Base-by-base conservation (phyloP, 202 grass and related monocot species). In the Setaria viridis region DNA sequence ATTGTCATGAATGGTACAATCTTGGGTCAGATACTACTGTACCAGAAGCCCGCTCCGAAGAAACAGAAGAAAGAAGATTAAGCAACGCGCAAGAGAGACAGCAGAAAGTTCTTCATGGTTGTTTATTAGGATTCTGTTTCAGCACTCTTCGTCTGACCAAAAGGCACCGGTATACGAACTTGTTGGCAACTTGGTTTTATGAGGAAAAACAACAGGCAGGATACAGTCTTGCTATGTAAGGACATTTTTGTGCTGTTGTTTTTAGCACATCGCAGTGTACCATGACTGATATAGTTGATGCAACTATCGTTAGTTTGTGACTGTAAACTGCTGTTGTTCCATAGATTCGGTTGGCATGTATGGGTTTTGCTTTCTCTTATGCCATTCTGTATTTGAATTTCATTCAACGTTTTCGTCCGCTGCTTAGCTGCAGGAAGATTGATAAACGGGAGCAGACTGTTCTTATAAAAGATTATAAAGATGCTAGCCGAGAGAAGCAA, bases 11-110 rank as follows among this genome's bases (percentile, higher is more conserved):
- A 99, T 50, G 97, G 97, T 11, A 99, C 97, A 7, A 62, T 99
- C 59, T 77, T 96, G 69, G 80, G 87, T 78, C 94, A 96, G 82
- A 99, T 99, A 88, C 19, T 93, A 6, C 12, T 88, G 35, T 99
- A 99, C 87, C 86, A 88, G 76, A 94, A 94, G 55, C 19, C 88
- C 1, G 20, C 9, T 32, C 82, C 74, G 4, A 96, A 96, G 90
- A 91, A 95, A 78, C 90, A 91, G 72, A 99, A 95, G 97, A 96
- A 99, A 84, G 72, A 78, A 62, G 88, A 95, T 65, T 98, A 85
- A 96, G 56, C 69, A 32, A 21, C 48, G 41, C 0, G 29, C 11
- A 30, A 63, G 10, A 72, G 50, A 79, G 72, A 30, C 4, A 5
- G 37, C 67, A 74, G 67, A 46, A 78, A 43, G 37, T 71, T 93